phyloP scores from a whole-genome alignment of 1,284 basidiomycete species.

The Marasmius tenuissimus region DNA sequence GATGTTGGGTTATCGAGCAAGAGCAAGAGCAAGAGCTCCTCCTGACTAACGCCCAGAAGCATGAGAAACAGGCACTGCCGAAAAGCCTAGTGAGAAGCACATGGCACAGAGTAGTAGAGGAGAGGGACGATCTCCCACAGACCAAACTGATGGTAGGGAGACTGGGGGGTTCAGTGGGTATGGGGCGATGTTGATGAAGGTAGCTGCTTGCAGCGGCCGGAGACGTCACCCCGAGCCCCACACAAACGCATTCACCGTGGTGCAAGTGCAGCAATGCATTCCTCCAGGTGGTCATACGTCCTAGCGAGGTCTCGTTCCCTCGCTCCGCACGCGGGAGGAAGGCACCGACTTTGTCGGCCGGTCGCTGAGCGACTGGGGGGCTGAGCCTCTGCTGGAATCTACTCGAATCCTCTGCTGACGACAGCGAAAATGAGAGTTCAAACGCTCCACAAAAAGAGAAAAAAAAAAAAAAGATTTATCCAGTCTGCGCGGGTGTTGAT shows the following conservation, averaged over 20 bases:
- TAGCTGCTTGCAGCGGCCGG: neutral
- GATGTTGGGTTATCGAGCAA: too few species aligned
- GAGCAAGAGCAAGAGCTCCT: too few species aligned
- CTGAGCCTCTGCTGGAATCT: neutral
- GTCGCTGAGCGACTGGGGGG: neutral
- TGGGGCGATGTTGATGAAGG: neutral
- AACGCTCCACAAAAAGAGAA: too few species aligned
- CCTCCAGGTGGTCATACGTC: neutral
- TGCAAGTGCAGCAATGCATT: neutral
- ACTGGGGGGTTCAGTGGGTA: constrained; percentile 2
- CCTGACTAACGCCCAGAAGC: constrained; percentile 7
- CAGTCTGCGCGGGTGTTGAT: too few species aligned
- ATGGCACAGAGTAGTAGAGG: neutral
- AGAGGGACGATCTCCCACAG: neutral
- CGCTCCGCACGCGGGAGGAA: neutral
- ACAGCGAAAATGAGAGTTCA: too few species aligned
- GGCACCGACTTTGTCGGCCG: neutral
- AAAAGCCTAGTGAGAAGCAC: neutral
- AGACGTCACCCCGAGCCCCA: neutral
- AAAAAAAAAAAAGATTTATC: too few species aligned
- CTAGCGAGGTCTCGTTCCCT: neutral
- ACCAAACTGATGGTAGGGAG: neutral
- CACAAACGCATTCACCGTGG: neutral
- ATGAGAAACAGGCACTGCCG: constrained; percentile 10
- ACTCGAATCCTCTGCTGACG: too few species aligned